Conservation (phyloP, 257 asterid species). For the Salvia splendens region DNA sequence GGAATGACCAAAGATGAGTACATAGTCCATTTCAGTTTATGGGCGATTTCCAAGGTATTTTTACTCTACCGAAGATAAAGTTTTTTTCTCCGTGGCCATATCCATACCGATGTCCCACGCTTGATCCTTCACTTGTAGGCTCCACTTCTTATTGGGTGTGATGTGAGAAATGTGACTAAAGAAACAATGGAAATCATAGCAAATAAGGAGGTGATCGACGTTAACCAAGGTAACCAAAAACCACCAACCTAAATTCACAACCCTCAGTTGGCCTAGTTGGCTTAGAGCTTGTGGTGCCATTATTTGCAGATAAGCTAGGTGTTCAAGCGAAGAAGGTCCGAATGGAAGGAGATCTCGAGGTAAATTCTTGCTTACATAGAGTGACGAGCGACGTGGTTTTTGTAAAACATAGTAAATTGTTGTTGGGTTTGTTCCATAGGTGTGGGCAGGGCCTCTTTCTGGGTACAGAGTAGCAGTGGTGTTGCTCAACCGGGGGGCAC, state of each 20-base stretch:
- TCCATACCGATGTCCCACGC: background rate
- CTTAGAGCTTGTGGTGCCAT: background rate
- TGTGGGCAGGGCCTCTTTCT: conserved; percentile 92
- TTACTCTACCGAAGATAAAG: background rate
- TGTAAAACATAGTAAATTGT: too few species aligned
- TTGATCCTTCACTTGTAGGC: conserved; percentile 47
- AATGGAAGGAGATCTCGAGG: conserved; percentile 84
- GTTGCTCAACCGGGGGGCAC: conserved; percentile 65
- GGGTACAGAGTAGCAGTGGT: conserved; percentile 66
- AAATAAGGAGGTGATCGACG: conserved; percentile 72
- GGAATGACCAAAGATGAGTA: conserved; percentile 88
- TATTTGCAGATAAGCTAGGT: conserved; percentile 63
- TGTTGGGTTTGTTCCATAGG: conserved; percentile 36
- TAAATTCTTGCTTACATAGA: conserved; percentile 25
- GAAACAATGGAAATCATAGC: conserved; percentile 61
- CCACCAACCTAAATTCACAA: background rate
- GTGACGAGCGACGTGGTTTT: background rate
- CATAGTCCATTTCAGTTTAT: conserved; percentile 76
- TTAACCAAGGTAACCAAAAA: conserved; percentile 66
- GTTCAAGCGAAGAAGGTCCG: conserved; percentile 85
- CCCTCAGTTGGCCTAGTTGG: background rate
- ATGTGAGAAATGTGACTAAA: conserved; percentile 58
- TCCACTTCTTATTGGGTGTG: conserved; percentile 89
- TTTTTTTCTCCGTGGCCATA: background rate
- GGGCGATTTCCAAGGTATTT: conserved; percentile 86